Conservation (phyloP, 805 yeast species). For the Pichia phayaonensis region DNA sequence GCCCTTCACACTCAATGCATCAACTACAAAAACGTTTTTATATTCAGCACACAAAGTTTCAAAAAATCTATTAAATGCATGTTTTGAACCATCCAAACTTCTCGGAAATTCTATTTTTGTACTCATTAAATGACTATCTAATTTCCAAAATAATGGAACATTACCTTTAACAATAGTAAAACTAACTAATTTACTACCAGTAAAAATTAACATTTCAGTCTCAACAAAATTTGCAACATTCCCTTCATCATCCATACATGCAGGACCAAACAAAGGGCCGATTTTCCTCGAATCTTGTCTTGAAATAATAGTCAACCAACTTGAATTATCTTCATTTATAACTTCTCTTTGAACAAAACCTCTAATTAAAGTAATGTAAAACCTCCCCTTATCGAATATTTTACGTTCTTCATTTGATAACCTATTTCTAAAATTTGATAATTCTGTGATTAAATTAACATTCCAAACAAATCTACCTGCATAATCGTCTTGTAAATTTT, state of each 20-base stretch:
- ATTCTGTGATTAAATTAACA: conserved; percentile 36
- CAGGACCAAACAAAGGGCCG: conserved; percentile 48
- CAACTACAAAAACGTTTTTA: conserved; percentile 44
- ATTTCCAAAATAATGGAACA: conserved; percentile 49
- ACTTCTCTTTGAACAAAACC: conserved; percentile 38
- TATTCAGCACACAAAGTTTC: conserved; percentile 39
- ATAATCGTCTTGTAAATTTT: conserved; percentile 29
- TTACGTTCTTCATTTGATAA: conserved; percentile 33
- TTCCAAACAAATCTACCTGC: conserved; percentile 47
- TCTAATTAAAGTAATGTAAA: conserved; percentile 39
- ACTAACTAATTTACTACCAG: conserved; percentile 30
- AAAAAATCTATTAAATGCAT: conserved; percentile 44
- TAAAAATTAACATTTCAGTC: conserved; percentile 38
- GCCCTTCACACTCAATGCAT: conserved; percentile 35
- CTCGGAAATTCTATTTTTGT: conserved; percentile 42
- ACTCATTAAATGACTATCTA: conserved; percentile 37
- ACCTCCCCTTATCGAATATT: conserved; percentile 39
- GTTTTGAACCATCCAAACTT: conserved; percentile 46
- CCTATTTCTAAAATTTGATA: conserved; percentile 39
- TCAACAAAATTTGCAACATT: conserved; percentile 56
- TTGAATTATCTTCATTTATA: conserved; percentile 22
- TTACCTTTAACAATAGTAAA: conserved; percentile 44
- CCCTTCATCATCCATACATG: conserved; percentile 51
- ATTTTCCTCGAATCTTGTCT: conserved; percentile 41
- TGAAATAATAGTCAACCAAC: conserved; percentile 38